A percentile compares a stretch with the other conserved stretches of the same genome.
Conservation (phyloP, 176 grass and related monocot species). For the Aegilops sharonensis region DNA sequence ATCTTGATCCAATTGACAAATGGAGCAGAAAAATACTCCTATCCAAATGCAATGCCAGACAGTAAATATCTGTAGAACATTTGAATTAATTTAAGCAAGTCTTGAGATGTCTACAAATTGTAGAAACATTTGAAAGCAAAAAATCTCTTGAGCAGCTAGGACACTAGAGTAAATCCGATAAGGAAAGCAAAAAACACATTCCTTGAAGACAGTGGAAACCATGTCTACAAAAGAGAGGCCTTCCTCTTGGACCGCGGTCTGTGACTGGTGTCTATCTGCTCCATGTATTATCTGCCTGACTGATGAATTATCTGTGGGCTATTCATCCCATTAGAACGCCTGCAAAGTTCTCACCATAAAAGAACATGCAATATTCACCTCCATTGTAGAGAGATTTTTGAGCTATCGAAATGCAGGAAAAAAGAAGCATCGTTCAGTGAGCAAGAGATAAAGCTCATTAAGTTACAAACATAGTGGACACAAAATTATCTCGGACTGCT, state of each 20-base stretch:
- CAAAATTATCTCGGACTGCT: too few relatives aligned
- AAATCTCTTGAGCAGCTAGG: background rate
- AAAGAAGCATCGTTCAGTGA: background rate
- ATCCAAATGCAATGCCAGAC: too few relatives aligned
- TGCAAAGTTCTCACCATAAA: slow-evolving; percentile 94
- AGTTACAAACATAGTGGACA: too few relatives aligned
- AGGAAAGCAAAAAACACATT: background rate
- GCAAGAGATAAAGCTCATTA: background rate
- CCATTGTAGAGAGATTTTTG: slow-evolving; percentile 99
- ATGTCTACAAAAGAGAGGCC: slow-evolving; percentile 15
- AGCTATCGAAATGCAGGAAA: slow-evolving; percentile 42
- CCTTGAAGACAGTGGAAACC: background rate
- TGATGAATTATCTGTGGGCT: slow-evolving; percentile 86
- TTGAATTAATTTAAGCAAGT: too few relatives aligned
- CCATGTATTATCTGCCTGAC: slow-evolving; percentile 38
- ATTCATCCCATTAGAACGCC: slow-evolving; percentile 70
- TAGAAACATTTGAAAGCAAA: too few relatives aligned
- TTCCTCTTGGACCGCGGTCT: slow-evolving; percentile 70
- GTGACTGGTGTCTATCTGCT: slow-evolving; percentile 42
- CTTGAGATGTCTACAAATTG: too few relatives aligned
- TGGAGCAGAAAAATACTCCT: too few relatives aligned
- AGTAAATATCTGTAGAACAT: too few relatives aligned
- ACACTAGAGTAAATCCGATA: background rate
- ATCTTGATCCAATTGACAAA: too few relatives aligned
- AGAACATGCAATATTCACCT: slow-evolving; percentile 88